Conservation (phyloP, 305 asterid genomes). For the Fraxinus sp. region DNA sequence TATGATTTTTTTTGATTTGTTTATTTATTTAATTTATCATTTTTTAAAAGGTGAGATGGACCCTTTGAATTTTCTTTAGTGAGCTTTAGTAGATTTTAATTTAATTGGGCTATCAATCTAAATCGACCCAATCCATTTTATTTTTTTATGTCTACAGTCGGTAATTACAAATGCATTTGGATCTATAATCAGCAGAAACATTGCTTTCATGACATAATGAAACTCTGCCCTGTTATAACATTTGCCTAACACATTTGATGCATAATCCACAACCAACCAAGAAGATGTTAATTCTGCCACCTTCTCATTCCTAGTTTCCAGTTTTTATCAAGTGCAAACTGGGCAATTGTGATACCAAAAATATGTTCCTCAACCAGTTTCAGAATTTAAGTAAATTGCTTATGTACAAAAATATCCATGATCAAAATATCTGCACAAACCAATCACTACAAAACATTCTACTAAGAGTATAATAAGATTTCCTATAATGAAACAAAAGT, state of each 20-base stretch:
- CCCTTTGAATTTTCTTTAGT: no score
- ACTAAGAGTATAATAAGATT: not conserved
- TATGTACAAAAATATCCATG: constrained; percentile 26
- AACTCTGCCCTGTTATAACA: not conserved
- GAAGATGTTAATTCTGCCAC: not conserved
- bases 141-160: no score
- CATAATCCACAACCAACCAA: not conserved
- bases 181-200: not conserved
- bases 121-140: no score
- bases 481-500: constrained; percentile 10
- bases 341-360: not conserved
- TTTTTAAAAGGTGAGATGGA: no score
- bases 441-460: constrained; percentile 7
- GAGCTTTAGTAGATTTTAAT: no score
- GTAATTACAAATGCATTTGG: not conserved
- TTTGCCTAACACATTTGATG: not conserved
- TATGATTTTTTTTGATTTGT: no score
- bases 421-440: constrained; percentile 14
- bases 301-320: not conserved
- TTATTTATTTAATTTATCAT: no score
- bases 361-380: constrained; percentile 11
- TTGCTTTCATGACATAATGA: not conserved
- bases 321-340: not conserved
- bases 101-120: no score
- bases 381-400: constrained; percentile 7